phyloP scores from a whole-genome alignment of 768 basidiomycete species.

The Coprinopsis sp. region DNA sequence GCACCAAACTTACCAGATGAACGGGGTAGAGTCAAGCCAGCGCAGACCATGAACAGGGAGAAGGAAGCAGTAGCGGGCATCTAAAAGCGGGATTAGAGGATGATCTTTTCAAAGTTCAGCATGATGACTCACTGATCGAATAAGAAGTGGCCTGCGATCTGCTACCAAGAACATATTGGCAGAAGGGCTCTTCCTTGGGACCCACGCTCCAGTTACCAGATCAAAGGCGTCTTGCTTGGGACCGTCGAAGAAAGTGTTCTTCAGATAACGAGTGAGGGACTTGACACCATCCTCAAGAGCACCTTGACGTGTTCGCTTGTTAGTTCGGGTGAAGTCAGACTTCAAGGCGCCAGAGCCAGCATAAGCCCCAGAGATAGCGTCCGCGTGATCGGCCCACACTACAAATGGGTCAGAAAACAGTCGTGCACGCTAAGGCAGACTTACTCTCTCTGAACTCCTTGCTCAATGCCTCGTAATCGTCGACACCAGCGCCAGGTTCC shows the following conservation, averaged over 20 bases:
- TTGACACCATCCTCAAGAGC: slow-evolving; percentile 83
- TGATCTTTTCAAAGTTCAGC: not conserved
- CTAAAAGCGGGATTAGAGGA: slow-evolving; percentile 35
- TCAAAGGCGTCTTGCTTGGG: slow-evolving; percentile 95
- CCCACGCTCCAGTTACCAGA: slow-evolving; percentile 87
- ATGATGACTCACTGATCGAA: slow-evolving; percentile 64
- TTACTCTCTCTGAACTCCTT: slow-evolving; percentile 84
- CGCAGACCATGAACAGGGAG: slow-evolving; percentile 83
- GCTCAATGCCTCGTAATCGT: slow-evolving; percentile 76
- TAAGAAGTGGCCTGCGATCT: slow-evolving; percentile 76
- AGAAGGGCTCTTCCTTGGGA: slow-evolving; percentile 71
- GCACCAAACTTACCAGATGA: slow-evolving; percentile 61
- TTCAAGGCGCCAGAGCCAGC: slow-evolving; percentile 95
- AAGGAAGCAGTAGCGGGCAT: slow-evolving; percentile 80
- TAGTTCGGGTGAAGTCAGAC: slow-evolving; percentile 94
- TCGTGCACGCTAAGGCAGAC: slow-evolving; percentile 22
- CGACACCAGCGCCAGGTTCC: slow-evolving; percentile 63
- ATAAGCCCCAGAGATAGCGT: slow-evolving; percentile 85
- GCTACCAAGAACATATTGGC: slow-evolving; percentile 66
- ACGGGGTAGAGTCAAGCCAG: slow-evolving; percentile 81
- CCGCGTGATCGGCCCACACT: slow-evolving; percentile 99
- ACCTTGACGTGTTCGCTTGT: slow-evolving; percentile 80
- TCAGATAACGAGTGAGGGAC: slow-evolving; percentile 78
- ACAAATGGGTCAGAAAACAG: slow-evolving; percentile 3
- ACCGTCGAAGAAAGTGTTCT: slow-evolving; percentile 97